A percentile compares a stretch with the other conserved stretches of the same genome.
These are phyloP conservation scores for Ogataea philodendri DNA, from an alignment of 805 yeast species.

Conservation along the genomic window DNA sequence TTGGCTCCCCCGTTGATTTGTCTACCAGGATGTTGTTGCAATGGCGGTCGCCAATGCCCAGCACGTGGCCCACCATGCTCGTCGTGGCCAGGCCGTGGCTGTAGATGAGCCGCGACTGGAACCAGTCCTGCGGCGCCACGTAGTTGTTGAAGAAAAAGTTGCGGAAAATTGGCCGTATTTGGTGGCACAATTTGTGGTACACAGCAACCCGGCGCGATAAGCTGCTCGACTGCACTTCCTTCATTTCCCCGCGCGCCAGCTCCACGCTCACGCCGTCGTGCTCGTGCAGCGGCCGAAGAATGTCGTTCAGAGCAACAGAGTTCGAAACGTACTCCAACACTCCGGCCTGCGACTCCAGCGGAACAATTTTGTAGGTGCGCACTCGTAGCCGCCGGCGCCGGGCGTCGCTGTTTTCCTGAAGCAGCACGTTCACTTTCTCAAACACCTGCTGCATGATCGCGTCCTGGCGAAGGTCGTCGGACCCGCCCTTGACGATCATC, in stretches of 20 bases:
- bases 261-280: conserved; percentile 48
- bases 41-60: conserved; percentile 96
- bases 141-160: conserved; percentile 69
- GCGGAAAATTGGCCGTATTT: conserved; percentile 66
- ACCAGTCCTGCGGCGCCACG: conserved; percentile 72
- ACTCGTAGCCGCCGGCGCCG: conserved; percentile 57
- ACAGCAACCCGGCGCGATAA: conserved; percentile 42
- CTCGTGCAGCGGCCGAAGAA: conserved; percentile 62
- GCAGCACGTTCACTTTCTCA: conserved; percentile 71
- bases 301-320: conserved; percentile 68
- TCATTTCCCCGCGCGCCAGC: conserved; percentile 66
- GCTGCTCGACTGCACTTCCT: conserved; percentile 48
- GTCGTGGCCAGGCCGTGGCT: conserved; percentile 78
- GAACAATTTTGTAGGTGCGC: conserved; percentile 85
- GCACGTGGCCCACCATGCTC: conserved; percentile 81
- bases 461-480: conserved; percentile 93
- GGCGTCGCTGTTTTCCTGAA: conserved; percentile 54
- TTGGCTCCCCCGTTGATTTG: conserved; percentile 78
- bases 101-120: conserved; percentile 58
- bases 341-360: conserved; percentile 85
- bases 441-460: conserved; percentile 98
- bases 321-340: conserved; percentile 84
- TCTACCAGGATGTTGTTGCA: conserved; percentile 88
- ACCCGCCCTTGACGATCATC: conserved; percentile 75
- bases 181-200: conserved; percentile 46